Conservation (phyloP, 345 rosid species). For the Acer saccharum region DNA sequence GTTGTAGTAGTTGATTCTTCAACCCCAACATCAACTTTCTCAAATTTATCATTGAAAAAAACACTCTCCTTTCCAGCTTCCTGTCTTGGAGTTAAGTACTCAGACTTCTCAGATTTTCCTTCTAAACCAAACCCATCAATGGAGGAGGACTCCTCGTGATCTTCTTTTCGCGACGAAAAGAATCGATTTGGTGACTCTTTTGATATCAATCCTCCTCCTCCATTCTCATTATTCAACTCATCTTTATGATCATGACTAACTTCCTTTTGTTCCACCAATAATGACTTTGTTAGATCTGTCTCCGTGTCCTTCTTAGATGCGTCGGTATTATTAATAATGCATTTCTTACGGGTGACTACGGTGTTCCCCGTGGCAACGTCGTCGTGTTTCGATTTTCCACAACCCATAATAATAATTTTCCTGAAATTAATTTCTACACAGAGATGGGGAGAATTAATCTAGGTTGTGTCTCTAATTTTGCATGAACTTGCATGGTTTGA, state of each 20-base stretch:
- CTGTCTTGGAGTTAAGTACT: conserved; percentile 22
- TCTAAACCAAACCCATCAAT: conserved; percentile 20
- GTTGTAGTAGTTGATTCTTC: conserved; percentile 1
- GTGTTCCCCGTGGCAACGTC: conserved; percentile 62
- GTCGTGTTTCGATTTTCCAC: conserved; percentile 79
- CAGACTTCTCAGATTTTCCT: conserved; percentile 28
- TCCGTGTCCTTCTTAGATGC: conserved; percentile 12
- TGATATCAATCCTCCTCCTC: conserved; percentile 25
- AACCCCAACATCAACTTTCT: conserved; percentile 1
- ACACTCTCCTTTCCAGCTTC: conserved; percentile 24
- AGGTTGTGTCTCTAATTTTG: not conserved
- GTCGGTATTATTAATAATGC: conserved; percentile 6
- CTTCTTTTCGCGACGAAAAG: conserved; percentile 40
- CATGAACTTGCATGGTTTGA: not conserved
- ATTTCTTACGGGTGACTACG: conserved; percentile 44
- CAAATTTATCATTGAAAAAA: conserved; percentile 8
- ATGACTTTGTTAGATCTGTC: conserved; percentile 4
- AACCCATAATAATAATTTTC: conserved; percentile 70
- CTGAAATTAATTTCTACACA: not conserved
- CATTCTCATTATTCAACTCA: conserved; percentile 1
- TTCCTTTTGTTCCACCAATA: conserved; percentile 13
- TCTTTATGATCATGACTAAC: not conserved
- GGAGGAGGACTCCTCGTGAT: conserved; percentile 29
- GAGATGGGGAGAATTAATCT: not conserved
- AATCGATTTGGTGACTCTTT: conserved; percentile 24